Base-by-base conservation (phyloP, 306 rosid species). In the Notholithocarpus densiflorus region DNA sequence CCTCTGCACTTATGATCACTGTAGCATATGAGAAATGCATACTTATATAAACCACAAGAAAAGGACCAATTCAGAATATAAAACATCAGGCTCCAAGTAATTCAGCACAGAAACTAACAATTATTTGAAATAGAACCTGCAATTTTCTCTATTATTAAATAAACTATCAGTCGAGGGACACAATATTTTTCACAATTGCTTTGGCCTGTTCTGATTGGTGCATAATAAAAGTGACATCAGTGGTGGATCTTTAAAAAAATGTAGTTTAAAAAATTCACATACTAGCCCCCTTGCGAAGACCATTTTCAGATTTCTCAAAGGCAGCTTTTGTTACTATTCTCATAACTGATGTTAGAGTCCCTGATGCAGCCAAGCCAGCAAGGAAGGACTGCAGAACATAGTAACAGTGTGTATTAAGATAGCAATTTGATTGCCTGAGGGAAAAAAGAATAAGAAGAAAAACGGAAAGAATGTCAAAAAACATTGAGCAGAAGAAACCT, bases 201-300 rank as follows among this genome's bases (percentile, higher is more conserved):
- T 40, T 8, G 45, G 11, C 12, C 45, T 40, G 11, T 40, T 40
- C 45, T 40, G 45, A 40, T 40, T 40, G 1, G 45, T 40, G 3
- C 12, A 8, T 40, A 40, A 40, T 40, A 8, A 40, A 40, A 40
- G 12, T 40, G 9, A 40, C 0, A 40, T 40, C 45, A 40, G 0
- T 40, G 11, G 11, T 40, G 12, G 45, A 40, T 40, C 12, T 40
- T 40, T 2, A 40, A 40, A 40, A 40, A 40, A 40, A 40, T 40
- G 11, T 0, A 40, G 45, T 8, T 40, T 40, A 40, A 40, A 60
- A 59, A 53, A 69, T 75, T 20, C 32, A 79, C 93, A 17, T 90
- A 93, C 96, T 84, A 14, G 98, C 87, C n/a, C 98, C 99, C 75
- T 90, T 95, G 80, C 96, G 93, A 86, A 95, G 98, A 65, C 99